Evolutionary conservation across 352 stramenopile genomes (phyloP).

Genomic region (Phytophthora europaea): DNA sequence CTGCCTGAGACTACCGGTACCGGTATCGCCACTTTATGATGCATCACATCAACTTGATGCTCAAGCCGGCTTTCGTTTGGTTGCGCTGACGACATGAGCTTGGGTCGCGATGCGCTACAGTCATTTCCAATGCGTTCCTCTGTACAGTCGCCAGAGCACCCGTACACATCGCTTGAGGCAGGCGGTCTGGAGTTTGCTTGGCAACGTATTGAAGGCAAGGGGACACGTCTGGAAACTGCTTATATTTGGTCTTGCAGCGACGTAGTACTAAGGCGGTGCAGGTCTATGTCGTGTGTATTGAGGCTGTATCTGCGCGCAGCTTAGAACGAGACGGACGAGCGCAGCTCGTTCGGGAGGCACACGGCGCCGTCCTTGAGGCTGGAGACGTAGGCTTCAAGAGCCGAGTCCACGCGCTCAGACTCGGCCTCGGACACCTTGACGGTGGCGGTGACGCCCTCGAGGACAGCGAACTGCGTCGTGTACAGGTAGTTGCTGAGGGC

Average conservation of each 20-base stretch:
- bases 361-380: constrained; percentile 23
- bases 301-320: constrained; percentile 9
- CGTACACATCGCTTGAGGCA: too few relatives aligned
- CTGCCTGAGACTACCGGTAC: too few relatives aligned
- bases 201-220: too few relatives aligned
- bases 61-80: too few relatives aligned
- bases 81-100: too few relatives aligned
- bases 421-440: constrained; percentile 59
- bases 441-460: constrained; percentile 44
- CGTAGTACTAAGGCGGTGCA: constrained; percentile 5
- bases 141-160: too few relatives aligned
- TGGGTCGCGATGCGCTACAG: too few relatives aligned
- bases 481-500: constrained; percentile 71
- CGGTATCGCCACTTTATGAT: too few relatives aligned
- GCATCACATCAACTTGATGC: too few relatives aligned
- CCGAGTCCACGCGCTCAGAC: constrained; percentile 56
- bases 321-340: constrained; percentile 40
- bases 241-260: constrained; percentile 27
- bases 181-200: too few relatives aligned
- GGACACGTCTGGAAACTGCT: neutral
- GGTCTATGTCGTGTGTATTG: constrained; percentile 28
- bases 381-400: constrained; percentile 55
- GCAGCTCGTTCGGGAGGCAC: constrained; percentile 37
- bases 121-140: too few relatives aligned
- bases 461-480: constrained; percentile 55